Conservation (phyloP, 768 basidiomycete species). For the Boletus pseudopeckii region DNA sequence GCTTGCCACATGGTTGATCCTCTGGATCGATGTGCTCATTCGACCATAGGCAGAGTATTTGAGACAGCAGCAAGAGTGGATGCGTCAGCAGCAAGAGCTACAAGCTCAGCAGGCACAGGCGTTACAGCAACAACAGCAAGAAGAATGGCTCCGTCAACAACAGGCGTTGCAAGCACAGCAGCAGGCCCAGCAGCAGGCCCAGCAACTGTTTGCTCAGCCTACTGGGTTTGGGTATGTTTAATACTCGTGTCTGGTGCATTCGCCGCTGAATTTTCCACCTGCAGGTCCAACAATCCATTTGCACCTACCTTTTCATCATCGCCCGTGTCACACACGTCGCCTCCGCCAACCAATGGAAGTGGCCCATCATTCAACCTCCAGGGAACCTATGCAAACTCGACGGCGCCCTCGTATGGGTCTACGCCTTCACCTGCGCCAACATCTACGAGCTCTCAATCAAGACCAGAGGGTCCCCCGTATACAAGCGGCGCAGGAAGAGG, state of each 20-base stretch:
- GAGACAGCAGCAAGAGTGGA: constrained; percentile 63
- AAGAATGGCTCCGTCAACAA: constrained; percentile 62
- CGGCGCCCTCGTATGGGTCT: constrained; percentile 29
- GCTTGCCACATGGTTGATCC: neutral
- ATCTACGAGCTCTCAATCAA: constrained; percentile 34
- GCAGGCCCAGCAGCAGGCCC: constrained; percentile 43
- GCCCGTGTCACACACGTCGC: constrained; percentile 34
- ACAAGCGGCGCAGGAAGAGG: constrained; percentile 15
- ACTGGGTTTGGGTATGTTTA: constrained; percentile 70
- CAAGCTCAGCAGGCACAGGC: constrained; percentile 38
- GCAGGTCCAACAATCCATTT: constrained; percentile 94
- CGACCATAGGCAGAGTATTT: constrained; percentile 39
- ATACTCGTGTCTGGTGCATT: neutral
- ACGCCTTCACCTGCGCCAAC: constrained; percentile 43
- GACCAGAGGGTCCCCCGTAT: constrained; percentile 32
- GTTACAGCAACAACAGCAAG: constrained; percentile 45
- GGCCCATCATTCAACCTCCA: constrained; percentile 63
- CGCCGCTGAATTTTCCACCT: constrained; percentile 26
- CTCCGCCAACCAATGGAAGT: constrained; percentile 31
- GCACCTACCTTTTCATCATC: constrained; percentile 43
- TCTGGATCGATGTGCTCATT: constrained; percentile 7
- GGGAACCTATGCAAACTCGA: constrained; percentile 59
- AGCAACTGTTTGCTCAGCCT: constrained; percentile 53
- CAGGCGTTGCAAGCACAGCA: constrained; percentile 48
- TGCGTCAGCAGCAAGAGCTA: constrained; percentile 59